Conservation (phyloP, 169 alveolate species). For the Sarcocystis neurona region DNA sequence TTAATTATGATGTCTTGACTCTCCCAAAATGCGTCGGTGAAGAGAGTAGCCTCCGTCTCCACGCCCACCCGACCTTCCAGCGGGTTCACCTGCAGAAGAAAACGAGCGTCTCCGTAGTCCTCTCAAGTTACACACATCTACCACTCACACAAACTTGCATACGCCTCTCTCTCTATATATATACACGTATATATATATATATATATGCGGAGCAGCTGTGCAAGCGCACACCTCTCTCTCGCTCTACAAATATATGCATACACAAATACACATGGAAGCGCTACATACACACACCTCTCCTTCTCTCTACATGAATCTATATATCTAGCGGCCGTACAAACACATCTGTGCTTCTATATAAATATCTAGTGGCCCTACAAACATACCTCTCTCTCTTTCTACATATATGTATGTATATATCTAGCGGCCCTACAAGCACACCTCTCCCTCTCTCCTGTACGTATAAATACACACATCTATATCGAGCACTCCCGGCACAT, state of each 20-base stretch:
- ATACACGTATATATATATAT: neutral
- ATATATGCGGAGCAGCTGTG: neutral
- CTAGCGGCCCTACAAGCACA: too few species aligned
- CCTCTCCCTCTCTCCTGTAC: too few species aligned
- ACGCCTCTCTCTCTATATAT: too few species aligned
- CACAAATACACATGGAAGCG: neutral
- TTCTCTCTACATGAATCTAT: neutral
- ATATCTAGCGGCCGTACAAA: too few species aligned
- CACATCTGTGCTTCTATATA: neutral
- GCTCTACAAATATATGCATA: neutral
- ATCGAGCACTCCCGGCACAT: too few species aligned
- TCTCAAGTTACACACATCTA: constrained; percentile 76
- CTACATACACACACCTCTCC: neutral
- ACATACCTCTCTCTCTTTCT: neutral
- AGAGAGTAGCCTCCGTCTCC: constrained; percentile 92
- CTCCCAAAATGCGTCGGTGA: constrained; percentile 98
- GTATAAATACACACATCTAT: too few species aligned
- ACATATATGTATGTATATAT: neutral
- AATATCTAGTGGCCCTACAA: neutral
- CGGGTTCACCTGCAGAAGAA: constrained; percentile 80
- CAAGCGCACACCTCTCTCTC: neutral
- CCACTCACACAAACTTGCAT: constrained; percentile 68
- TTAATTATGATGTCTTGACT: constrained; percentile 91
- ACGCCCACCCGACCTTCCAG: constrained; percentile 90
- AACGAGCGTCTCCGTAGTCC: constrained; percentile 88